phyloP scores from a whole-genome alignment of 169 alveolate species.

The Eimeria sp. region DNA sequence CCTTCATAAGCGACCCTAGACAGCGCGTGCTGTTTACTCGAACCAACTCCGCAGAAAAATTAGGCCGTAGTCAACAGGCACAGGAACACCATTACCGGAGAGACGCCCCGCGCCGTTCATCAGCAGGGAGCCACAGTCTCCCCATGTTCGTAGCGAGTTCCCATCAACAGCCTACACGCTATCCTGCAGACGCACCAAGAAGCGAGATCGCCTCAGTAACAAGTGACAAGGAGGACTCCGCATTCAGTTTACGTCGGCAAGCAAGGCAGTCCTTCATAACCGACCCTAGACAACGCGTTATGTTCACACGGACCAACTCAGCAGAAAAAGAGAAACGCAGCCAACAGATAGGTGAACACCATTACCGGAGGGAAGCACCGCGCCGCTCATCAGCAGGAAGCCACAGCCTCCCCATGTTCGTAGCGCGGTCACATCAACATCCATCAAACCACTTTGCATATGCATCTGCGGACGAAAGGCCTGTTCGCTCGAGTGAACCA shows the following conservation, averaged over 20 bases:
- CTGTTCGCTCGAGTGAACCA: background rate
- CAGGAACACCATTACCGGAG: constrained; percentile 1
- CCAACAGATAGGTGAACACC: background rate
- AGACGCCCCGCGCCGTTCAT: constrained; percentile 28
- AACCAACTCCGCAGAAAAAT: constrained; percentile 35
- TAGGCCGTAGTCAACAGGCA: background rate
- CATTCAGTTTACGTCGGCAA: background rate
- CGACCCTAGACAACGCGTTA: constrained; percentile 27
- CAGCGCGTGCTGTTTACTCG: constrained; percentile 48
- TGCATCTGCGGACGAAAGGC: background rate
- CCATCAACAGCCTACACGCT: background rate
- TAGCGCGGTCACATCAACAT: background rate
- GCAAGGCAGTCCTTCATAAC: constrained; percentile 17
- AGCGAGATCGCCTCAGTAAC: background rate
- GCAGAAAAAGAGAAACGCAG: constrained; percentile 13
- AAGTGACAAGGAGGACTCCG: background rate
- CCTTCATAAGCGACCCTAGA: constrained; percentile 36
- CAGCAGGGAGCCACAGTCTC: constrained; percentile 68
- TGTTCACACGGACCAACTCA: constrained; percentile 8
- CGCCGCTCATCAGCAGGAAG: constrained; percentile 44
- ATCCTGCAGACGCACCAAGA: too few relatives aligned
- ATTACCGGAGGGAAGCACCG: background rate
- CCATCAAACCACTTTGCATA: background rate
- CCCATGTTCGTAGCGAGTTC: constrained; percentile 9
- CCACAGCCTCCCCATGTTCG: constrained; percentile 42